phyloP scores from a whole-genome alignment of 345 rosid genomes.

The Leavenworthia alabamica region DNA sequence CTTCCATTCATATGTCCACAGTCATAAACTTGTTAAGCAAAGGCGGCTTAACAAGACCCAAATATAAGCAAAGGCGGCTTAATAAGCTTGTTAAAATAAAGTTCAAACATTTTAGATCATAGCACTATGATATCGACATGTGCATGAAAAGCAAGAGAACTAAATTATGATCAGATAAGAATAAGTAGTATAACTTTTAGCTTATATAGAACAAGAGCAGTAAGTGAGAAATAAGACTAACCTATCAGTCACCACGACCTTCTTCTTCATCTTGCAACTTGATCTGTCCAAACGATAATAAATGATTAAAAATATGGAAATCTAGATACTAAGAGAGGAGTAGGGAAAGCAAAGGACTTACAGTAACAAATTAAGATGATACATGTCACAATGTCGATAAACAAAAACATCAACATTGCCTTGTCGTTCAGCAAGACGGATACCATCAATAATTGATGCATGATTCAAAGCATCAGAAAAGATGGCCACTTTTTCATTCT shows the following conservation, averaged over 20 bases:
- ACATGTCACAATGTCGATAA: slow-evolving; percentile 78
- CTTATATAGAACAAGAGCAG: neutral
- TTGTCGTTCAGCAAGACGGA: slow-evolving; percentile 79
- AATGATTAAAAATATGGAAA: slow-evolving; percentile 15
- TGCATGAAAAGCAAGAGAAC: neutral
- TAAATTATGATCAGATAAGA: neutral
- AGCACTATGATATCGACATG: neutral
- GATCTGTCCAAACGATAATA: slow-evolving; percentile 43
- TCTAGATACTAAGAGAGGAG: neutral
- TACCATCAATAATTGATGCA: slow-evolving; percentile 95
- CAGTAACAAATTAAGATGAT: slow-evolving; percentile 66
- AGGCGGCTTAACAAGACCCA: too few species aligned
- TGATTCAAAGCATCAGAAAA: slow-evolving; percentile 93
- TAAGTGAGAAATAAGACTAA: slow-evolving; percentile 29
- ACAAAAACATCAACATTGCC: slow-evolving; percentile 51
- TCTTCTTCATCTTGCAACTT: slow-evolving; percentile 63
- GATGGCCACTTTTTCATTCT: slow-evolving; percentile 64
- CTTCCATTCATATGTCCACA: neutral
- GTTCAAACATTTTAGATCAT: neutral
- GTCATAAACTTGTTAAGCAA: neutral
- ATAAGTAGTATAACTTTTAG: neutral
- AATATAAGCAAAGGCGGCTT: neutral
- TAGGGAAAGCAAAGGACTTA: slow-evolving; percentile 37
- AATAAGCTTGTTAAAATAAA: neutral
- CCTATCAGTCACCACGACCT: slow-evolving; percentile 95